Base-by-base conservation (phyloP, 352 stramenopile species). In the Pythium oligandrum region DNA sequence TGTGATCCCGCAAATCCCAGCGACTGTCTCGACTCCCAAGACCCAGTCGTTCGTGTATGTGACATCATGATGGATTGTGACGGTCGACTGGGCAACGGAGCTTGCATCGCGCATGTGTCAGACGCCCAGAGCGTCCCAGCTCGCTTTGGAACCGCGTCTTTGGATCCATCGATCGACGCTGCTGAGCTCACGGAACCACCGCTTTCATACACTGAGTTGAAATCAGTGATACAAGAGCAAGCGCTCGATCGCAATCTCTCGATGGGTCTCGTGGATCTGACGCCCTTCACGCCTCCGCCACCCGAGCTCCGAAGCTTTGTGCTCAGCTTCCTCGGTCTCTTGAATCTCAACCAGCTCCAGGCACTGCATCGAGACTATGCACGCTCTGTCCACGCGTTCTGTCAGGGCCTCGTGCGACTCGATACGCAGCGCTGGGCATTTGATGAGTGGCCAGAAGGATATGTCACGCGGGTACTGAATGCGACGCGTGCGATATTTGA, bases 371-470 rank as follows among this genome's bases (percentile, higher is more conserved):
- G 40, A 6, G 68, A 68, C 45, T 71, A 75, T 4, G 66, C 43
- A 12, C 58, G 64, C 42, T 69, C 78, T 1, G 55, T 88, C 0
- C 73, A 78, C 30, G 59, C 69, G 6, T 44, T 86, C 2, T 92
- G 81, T 44, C 56, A 59, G 4, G 81, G 76, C 1, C 44, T 92
- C 1, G 57, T 69, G 45, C 76, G 81, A 4, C 51, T 92, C 3
- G 73, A 80, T 31, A 88, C 64, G 0, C 82, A 88, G 47, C 63
- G 64, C 9, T 92, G 81, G 78, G 55, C 57, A 6, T 78, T 75
- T 40, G 65, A 76, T 48, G 60, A 68, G 34, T 92, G 81, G 81
- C 75, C 81, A 0, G 50, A 48, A 6, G 77, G 70, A 4, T 78
- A 70, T 10, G 77, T 79, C 10, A 52, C 57, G 3, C 69, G 61